Percentiles rank a stretch among this genome's conserved stretches.
Conservation (phyloP, 805 yeast genomes). For the Danielia oregonensis region DNA sequence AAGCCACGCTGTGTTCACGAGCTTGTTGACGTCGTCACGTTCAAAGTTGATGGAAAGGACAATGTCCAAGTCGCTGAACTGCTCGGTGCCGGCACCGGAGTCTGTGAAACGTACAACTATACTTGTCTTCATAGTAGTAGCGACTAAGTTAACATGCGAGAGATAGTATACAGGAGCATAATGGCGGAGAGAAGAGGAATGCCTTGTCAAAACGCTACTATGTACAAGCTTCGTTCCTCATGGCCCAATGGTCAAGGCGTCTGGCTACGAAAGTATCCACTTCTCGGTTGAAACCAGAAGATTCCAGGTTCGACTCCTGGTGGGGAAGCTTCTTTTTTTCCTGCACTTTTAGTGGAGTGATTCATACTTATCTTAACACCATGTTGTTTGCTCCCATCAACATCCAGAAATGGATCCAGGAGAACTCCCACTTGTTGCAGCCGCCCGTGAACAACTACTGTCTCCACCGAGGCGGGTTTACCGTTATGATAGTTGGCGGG, state of each 20-base stretch:
- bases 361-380: neutral
- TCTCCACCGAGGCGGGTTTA: conserved; percentile 86
- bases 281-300: conserved; percentile 47
- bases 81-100: conserved; percentile 16
- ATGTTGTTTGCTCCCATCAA: conserved; percentile 71
- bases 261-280: conserved; percentile 61
- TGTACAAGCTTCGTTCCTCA: conserved; percentile 52
- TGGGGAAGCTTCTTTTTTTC: conserved; percentile 46
- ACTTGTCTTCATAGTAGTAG: conserved; percentile 19
- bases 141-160: neutral
- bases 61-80: conserved; percentile 24
- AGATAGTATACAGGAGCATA: no score
- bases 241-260: conserved; percentile 77
- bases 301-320: conserved; percentile 56
- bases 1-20: conserved; percentile 30
- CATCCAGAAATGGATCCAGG: conserved; percentile 75
- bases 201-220: no score
- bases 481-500: conserved; percentile 95
- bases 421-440: conserved; percentile 68
- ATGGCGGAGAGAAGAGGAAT: no score
- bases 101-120: conserved; percentile 31
- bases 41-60: conserved; percentile 26
- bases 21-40: conserved; percentile 28
- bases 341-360: neutral
- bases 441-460: conserved; percentile 94